phyloP scores from a whole-genome alignment of 2,329 filamentous ascomycete species.

The Sclerotiophoma versabilis region DNA sequence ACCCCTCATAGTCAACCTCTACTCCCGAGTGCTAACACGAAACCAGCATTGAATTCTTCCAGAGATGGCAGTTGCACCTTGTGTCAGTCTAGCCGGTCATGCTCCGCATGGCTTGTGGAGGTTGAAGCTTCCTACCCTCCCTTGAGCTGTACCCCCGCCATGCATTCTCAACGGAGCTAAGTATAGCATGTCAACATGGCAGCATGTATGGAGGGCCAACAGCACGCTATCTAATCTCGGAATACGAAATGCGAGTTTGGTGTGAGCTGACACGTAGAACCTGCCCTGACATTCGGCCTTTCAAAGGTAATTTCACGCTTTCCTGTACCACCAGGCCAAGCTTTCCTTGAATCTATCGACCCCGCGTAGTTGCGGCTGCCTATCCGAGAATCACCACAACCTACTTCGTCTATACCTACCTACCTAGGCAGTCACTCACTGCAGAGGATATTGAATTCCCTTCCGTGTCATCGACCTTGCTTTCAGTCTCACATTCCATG shows the following conservation, averaged over 20 bases:
- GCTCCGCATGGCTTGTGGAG: not conserved
- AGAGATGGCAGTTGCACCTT: not conserved
- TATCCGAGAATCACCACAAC: not conserved
- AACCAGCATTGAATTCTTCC: conserved; percentile 5
- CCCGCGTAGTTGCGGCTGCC: conserved; percentile 1
- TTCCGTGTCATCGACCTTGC: conserved; percentile 9
- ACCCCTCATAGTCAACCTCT: not conserved
- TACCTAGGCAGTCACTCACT: not conserved
- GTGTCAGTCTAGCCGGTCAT: not conserved
- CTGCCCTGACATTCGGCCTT: not conserved
- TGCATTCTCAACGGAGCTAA: conserved; percentile 18
- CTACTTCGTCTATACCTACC: conserved; percentile 2
- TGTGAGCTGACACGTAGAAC: conserved; percentile 2
- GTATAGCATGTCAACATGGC: conserved; percentile 8
- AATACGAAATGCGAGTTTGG: conserved; percentile 8
- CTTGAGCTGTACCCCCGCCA: conserved; percentile 4
- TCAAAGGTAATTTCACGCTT: not conserved
- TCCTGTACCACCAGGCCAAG: conserved; percentile 16
- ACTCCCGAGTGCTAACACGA: not conserved
- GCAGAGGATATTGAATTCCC: not conserved
- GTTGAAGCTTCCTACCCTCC: not conserved
- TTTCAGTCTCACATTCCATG: conserved; percentile 13
- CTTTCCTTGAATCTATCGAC: not conserved
- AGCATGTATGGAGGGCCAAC: not conserved
- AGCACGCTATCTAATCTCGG: not conserved